Base-by-base conservation (phyloP, 257 asterid species). In the Ligustrum vulgare region DNA sequence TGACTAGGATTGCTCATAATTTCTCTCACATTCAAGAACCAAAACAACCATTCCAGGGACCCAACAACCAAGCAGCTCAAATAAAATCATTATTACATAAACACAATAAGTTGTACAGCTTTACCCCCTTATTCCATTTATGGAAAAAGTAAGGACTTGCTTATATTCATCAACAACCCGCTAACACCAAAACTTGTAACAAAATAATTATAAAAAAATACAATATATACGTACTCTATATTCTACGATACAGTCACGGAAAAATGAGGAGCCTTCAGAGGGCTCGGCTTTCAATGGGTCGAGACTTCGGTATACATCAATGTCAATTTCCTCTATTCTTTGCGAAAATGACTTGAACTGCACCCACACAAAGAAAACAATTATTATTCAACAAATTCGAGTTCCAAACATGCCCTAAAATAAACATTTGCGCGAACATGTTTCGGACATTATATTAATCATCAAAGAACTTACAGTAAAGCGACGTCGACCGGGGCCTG, bases 291-390 rank as follows among this genome's bases (percentile, higher is more conserved):
- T 89, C 67, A 86, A 43, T 15, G 87, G 84, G 65, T 86, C 90
- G 6, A 90, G 93, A 73, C 93, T 92, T 41, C 89, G 84, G 84
- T 84, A 90, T 2, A 93, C 97, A 83, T 90, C 87, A 18, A 93
- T 83, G 23, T 93, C 90, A 47, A 91, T 83, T 72, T 93, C 94
- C 36, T 86, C 90, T 67, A 93, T 80, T 79, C 88, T 86, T 75
- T 88, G 91, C 1, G 87, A 81, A 69, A 89, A 80, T 2, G 87
- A 76, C 93, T 88, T 86, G 86, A 86, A 91, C 98, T 93, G 91
- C 89, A 84, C 8, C 31, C 16, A 43, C 60, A 43, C 67, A 72
- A 60, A 76, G 37, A n/a, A 67, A 76, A 65, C 51, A 37, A n/a
- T 37, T 54, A 77, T 45, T 37, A 49, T 36, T 72, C 23, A 77